Base-by-base conservation (phyloP, 345 rosid species). In the Murraya koenigii region DNA sequence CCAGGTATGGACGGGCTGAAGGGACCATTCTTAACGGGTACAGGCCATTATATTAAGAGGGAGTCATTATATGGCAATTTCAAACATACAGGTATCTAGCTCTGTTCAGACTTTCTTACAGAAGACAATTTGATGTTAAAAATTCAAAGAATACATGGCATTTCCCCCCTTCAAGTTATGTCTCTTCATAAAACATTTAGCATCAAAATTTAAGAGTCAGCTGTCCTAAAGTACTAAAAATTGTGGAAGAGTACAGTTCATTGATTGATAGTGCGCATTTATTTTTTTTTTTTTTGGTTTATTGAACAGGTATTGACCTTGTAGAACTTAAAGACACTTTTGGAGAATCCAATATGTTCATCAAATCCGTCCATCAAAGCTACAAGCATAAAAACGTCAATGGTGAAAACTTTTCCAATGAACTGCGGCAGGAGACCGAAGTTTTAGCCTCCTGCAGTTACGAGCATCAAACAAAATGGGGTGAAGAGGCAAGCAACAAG, bases 401-500 rank as follows among this genome's bases (percentile, higher is more conserved):
- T 22, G 75, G n/a, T 7, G 41, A 66, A 38, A 36, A 69, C 38
- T 52, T 54, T 47, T 56, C 84, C 36, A 32, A 20, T 54, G 6
- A 35, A 64, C 9, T 80, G 52, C 69, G 25, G 25, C 75, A 83
- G 58, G 77, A 86, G 66, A 23, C 81, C 11, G 55, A 77, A 30
- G 1, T 25, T 9, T 44, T 88, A 47, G 84, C 88, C 66, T 77
- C 88, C 58, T 82, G 88, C 41, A 7, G 36, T 2, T 85, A 85
- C 8, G 87, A 85, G 72, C n/a, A 35, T 8, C 62, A 77, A 23
- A 83, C 88, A 25, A 26, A 30, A 78, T 88, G 88, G 91, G 89
- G 89, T 23, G 23, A 68, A 81, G 36, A 86, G 86, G 89, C 60
- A 78, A 52, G 79, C 38, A n/a, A 36, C 36, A 22, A 35, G 7